Base-by-base conservation (phyloP, 805 yeast genomes). In the Teunomyces funiuensis region DNA sequence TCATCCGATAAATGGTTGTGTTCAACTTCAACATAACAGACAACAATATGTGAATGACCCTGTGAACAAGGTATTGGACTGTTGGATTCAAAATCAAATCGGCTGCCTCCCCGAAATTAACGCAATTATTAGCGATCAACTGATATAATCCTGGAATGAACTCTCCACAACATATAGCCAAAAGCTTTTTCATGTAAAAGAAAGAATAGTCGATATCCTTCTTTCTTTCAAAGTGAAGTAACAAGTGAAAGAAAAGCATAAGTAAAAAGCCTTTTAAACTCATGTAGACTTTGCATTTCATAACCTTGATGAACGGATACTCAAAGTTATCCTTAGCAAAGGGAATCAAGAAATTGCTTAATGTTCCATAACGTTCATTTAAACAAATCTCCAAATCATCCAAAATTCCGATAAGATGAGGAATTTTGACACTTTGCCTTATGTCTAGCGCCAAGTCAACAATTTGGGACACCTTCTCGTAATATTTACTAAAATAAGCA, bases 61-160 rank as follows among this genome's bases (percentile, higher is more conserved):
- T 62, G 43, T 68, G 72, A 28, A 55, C 44, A 30, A 47, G 37
- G 2, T 47, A 33, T 27, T 61, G 56, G 4, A 66, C 26, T 3
- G 57, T 31, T 15, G 82, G 79, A 41, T 68, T 75, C 23, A 78
- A 37, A 7, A 69, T 52, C 36, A 66, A 57, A 33, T 66, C 75
- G 2, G 71, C 65, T 0, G 73, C 70, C 1, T 54, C 50, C 2
- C 74, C 79, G 51, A 77, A 75, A 49, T 68, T 66, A 1, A 47
- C 30, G 2, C 53, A 45, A 42, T 65, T 58, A 38, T 65, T 61
- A 26, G 48, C 49, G 16, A 69, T 51, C 20, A 74, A 42, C 18
- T 63, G 60, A 42, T 55, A 44, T 27, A 61, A 55, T 4, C 60
- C 52, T 11, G 71, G 66, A 2, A 62, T 30, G 11, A 72, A 50